These are phyloP conservation scores for Triadica sebifera DNA, from an alignment of 345 rosid species.

Conservation along the genomic window DNA sequence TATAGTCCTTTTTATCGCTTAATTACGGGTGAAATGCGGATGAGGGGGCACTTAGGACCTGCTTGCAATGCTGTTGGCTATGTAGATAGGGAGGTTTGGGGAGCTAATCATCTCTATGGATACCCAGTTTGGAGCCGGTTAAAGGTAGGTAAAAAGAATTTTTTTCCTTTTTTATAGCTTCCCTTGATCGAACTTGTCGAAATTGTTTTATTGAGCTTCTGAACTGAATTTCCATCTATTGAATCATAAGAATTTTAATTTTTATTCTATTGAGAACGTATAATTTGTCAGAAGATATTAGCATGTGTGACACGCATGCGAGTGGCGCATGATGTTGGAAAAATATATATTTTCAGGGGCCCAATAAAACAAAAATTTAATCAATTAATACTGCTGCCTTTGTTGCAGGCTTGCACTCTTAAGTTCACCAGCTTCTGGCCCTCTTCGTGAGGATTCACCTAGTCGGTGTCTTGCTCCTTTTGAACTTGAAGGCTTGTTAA, in stretches of 20 bases:
- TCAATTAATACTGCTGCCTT: too few species aligned
- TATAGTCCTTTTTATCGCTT: neutral
- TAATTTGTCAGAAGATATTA: too few species aligned
- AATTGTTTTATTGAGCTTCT: too few species aligned
- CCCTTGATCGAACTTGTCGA: too few species aligned
- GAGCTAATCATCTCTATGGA: slow-evolving; percentile 54
- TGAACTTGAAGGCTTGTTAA: slow-evolving; percentile 70
- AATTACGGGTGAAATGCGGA: slow-evolving; percentile 60
- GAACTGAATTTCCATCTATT: too few species aligned
- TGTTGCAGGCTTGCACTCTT: slow-evolving; percentile 56
- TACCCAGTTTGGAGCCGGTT: slow-evolving; percentile 58
- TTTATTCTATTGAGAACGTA: too few species aligned
- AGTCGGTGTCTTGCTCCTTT: slow-evolving; percentile 59
- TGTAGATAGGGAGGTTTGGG: slow-evolving; percentile 60
- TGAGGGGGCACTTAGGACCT: slow-evolving; percentile 70
- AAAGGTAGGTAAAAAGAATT: slow-evolving; percentile 31
- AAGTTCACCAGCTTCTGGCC: slow-evolving; percentile 47
- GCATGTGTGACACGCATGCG: too few species aligned
- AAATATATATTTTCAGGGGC: too few species aligned
- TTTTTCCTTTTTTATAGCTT: too few species aligned
- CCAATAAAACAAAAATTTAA: too few species aligned
- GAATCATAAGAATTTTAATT: too few species aligned
- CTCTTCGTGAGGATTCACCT: slow-evolving; percentile 46
- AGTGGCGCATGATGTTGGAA: too few species aligned
- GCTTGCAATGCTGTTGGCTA: slow-evolving; percentile 72